These are phyloP conservation scores for Calocybe gangraenosa DNA, from an alignment of 768 basidiomycete genomes.

Conservation along the genomic window DNA sequence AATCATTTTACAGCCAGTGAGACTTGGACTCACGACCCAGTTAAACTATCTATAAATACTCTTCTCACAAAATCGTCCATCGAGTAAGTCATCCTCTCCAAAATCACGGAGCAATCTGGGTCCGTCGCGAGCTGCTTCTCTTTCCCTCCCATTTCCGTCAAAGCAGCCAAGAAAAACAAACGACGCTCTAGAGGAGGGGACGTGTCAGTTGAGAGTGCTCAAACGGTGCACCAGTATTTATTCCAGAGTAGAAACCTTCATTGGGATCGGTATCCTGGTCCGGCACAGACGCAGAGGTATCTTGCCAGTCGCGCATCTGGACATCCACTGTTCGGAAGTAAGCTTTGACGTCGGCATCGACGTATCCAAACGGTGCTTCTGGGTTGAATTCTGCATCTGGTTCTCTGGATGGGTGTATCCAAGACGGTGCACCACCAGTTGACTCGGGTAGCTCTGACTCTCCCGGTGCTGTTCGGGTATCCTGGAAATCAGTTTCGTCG, in stretches of 20 bases:
- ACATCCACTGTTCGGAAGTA: conserved; percentile 89
- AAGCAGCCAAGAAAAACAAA: conserved; percentile 76
- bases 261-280: conserved; percentile 57
- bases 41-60: conserved; percentile 83
- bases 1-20: too few relatives aligned
- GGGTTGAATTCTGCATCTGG: conserved; percentile 35
- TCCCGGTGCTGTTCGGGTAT: conserved; percentile 10
- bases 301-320: conserved; percentile 86
- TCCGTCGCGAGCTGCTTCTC: conserved; percentile 91
- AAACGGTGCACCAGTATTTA: conserved; percentile 11
- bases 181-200: conserved; percentile 63
- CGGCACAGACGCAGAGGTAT: conserved; percentile 35
- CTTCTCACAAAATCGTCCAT: conserved; percentile 97
- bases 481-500: neutral
- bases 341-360: conserved; percentile 87
- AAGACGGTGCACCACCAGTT: conserved; percentile 50
- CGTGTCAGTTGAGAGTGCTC: too few relatives aligned
- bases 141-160: conserved; percentile 81
- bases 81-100: conserved; percentile 87
- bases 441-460: conserved; percentile 17
- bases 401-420: conserved; percentile 52
- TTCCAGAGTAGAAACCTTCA: conserved; percentile 44
- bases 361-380: conserved; percentile 86
- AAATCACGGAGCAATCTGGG: conserved; percentile 84
- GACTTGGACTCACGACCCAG: conserved; percentile 68